A percentile compares a stretch with the other conserved stretches of the same genome.
Evolutionary conservation across 1,284 basidiomycete species (phyloP).

Genomic region (Microbotryomycetes sp.): DNA sequence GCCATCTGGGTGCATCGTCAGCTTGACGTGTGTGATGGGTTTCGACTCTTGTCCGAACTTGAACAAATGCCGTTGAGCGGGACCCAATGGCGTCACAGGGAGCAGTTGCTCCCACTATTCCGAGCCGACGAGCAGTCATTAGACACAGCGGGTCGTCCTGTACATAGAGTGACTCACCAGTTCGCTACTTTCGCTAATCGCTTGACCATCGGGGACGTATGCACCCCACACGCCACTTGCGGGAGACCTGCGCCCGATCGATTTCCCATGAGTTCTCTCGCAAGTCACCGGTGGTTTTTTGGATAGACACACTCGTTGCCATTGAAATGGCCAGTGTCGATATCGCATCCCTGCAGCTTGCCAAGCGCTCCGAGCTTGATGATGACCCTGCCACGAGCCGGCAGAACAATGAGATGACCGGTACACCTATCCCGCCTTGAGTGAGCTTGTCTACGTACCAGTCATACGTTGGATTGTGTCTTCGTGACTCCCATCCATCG

Average conservation of each 20-base stretch:
- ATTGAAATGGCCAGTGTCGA: constrained; percentile 93
- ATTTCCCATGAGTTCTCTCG: constrained; percentile 13
- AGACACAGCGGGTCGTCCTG: not conserved
- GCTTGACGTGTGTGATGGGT: constrained; percentile 71
- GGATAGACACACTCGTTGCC: constrained; percentile 79
- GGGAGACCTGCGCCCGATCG: constrained; percentile 33
- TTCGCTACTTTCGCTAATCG: constrained; percentile 22
- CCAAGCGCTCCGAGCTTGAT: constrained; percentile 71
- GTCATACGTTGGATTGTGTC: constrained; percentile 82
- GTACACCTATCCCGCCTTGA: not conserved
- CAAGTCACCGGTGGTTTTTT: not conserved
- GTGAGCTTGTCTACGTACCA: constrained; percentile 67
- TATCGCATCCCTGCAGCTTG: constrained; percentile 71
- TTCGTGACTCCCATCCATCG: constrained; percentile 87
- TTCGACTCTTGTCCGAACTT: constrained; percentile 49
- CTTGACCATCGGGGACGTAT: constrained; percentile 16
- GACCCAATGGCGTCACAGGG: constrained; percentile 65
- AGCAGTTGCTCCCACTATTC: constrained; percentile 73
- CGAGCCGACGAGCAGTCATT: constrained; percentile 2
- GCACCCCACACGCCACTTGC: constrained; percentile 36
- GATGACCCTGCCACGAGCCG: constrained; percentile 59
- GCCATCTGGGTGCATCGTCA: constrained; percentile 94
- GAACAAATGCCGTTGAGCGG: constrained; percentile 79
- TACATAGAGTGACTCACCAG: constrained; percentile 9
- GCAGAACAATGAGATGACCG: too few species aligned